Evolutionary conservation across 495 filamentous ascomycete genomes (phyloP).

Genomic region (Talaromyces ruber): DNA sequence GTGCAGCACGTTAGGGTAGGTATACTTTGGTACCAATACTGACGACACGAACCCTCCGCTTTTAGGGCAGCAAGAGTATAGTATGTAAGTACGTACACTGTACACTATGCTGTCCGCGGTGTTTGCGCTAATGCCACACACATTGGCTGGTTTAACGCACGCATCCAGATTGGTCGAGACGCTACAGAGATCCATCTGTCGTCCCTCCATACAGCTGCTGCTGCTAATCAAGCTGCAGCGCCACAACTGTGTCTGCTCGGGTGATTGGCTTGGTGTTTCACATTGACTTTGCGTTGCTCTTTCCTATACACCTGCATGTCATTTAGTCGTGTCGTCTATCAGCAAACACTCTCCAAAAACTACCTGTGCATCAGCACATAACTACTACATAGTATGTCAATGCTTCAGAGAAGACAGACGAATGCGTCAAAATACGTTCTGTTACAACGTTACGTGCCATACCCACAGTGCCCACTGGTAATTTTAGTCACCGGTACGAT

Average conservation of each 20-base stretch:
- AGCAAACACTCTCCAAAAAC: too few species aligned
- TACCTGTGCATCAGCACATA: too few species aligned
- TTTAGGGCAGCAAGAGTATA: background rate
- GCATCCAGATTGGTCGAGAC: background rate
- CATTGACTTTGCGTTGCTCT: background rate
- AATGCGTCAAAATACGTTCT: background rate
- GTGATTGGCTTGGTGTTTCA: background rate
- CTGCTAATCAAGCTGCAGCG: background rate
- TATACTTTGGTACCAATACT: background rate
- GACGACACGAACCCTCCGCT: background rate
- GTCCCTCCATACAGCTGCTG: background rate
- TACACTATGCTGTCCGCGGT: background rate
- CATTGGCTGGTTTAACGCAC: background rate
- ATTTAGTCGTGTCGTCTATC: background rate
- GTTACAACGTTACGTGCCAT: background rate
- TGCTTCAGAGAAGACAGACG: background rate
- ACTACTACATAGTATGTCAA: too few species aligned
- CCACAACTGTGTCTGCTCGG: background rate
- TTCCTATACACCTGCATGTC: background rate
- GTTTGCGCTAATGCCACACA: background rate
- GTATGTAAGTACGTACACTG: background rate
- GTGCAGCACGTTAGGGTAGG: background rate
- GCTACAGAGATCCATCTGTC: background rate
- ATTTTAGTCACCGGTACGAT: background rate
- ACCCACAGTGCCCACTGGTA: background rate